Evolutionary conservation across 1,139 yeast species (phyloP), one percentile per base, ranked within the genome.

Genomic region (Tardiomyces digboiensis): DNA sequence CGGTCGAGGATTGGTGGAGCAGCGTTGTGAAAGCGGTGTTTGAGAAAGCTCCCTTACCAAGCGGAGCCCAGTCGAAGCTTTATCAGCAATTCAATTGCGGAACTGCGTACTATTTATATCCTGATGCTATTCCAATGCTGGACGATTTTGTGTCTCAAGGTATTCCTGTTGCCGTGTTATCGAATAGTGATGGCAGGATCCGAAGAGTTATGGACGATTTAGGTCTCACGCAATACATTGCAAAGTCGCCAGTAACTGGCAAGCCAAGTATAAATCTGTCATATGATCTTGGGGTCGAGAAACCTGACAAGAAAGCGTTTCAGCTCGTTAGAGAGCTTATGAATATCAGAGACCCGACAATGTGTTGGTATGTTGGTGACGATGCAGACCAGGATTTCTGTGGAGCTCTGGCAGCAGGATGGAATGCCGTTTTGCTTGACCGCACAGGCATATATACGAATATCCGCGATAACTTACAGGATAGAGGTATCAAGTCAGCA

Each of bases 321-420:
- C 18, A 16, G 4, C 6, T 3, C 8, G 41, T 14, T 2, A 8
- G 19, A 3, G 37, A 33, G 13, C 33, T n/a, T 8, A 38, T 21
- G 29, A 7, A n/a, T 19, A 12, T 14, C 19, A 8, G 8, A 16
- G 37, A 33, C 37, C 37, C 37, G 19, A 20, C 19, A 7, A 7
- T 5, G 13, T n/a, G 19, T 5, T 33, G 37, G 19, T 26, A 39
- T 18, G 12, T 23, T n/a, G 41, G 41, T 14, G 41, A 39, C 16
- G 26, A 26, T 7, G 4, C 19, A 4, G 41, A 39, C n/a, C 19
- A 39, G 41, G 41, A 39, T 22, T 14, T 19, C 19, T 6, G 19
- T 8, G 41, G 41, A 3, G 41, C 41, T 14, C 19, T n/a, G 5
- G 36, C 22, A 8, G 36, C 36, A 4, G 41, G 41, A 36, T 39